phyloP scores from a whole-genome alignment of 176 grass and related monocot genomes.

The Alloteropsis semialata region DNA sequence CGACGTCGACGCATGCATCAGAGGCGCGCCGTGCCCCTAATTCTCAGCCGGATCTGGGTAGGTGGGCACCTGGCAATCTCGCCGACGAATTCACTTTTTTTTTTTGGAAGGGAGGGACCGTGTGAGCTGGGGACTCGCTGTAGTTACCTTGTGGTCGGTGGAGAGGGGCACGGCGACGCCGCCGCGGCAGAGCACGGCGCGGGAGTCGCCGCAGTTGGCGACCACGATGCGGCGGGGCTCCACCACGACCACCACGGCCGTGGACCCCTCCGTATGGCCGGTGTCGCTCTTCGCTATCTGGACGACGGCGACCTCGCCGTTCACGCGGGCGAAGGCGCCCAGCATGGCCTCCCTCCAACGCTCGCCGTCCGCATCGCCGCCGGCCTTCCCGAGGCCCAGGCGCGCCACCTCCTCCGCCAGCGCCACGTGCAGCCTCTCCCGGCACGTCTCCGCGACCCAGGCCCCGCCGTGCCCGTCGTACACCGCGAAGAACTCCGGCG shows the following conservation, averaged over 20 bases:
- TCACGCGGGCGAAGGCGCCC: constrained; percentile 61
- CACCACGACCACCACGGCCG: constrained; percentile 54
- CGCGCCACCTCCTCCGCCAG: constrained; percentile 74
- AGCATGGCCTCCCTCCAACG: constrained; percentile 56
- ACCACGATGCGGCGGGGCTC: constrained; percentile 54
- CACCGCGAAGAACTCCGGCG: constrained; percentile 46
- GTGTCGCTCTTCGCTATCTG: background rate
- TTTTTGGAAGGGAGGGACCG: too few species aligned
- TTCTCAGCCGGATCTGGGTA: constrained; percentile 23
- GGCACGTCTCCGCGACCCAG: constrained; percentile 49
- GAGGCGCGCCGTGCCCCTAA: background rate
- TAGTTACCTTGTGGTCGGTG: constrained; percentile 67
- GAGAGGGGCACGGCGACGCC: constrained; percentile 71
- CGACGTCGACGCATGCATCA: constrained; percentile 13
- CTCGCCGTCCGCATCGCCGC: background rate
- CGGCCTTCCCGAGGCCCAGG: background rate
- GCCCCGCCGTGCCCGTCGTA: constrained; percentile 61
- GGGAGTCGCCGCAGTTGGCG: constrained; percentile 77
- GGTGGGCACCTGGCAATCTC: background rate
- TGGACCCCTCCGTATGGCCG: constrained; percentile 34
- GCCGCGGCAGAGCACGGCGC: constrained; percentile 63
- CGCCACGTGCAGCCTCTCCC: constrained; percentile 55
- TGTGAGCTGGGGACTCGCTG: background rate
- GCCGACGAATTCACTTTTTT: too few species aligned
- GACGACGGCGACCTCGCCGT: constrained; percentile 42